Conservation (phyloP, 495 filamentous ascomycete species). For the Sordaria brevicollis region DNA sequence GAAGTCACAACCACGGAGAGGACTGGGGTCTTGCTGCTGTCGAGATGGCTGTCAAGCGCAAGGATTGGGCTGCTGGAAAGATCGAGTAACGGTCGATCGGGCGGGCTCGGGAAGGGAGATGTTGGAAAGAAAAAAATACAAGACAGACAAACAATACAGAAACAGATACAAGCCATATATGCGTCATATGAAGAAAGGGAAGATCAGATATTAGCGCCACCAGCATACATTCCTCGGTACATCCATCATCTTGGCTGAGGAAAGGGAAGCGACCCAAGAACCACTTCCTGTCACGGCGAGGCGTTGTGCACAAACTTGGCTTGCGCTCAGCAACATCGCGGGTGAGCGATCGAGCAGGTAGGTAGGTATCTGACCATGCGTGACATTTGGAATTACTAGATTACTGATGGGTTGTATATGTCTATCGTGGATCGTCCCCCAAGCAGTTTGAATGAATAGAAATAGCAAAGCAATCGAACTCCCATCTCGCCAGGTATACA, state of each 20-base stretch:
- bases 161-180: neutral
- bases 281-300: neutral
- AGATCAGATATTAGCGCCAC: neutral
- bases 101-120: neutral
- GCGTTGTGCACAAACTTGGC: too few species aligned
- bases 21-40: conserved; percentile 76
- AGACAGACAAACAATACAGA: neutral
- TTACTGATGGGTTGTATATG: conserved; percentile 23
- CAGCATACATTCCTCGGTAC: neutral
- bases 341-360: neutral
- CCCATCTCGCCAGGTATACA: neutral
- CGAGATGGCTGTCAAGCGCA: conserved; percentile 62
- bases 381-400: conserved; percentile 22
- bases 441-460: neutral
- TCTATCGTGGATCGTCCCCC: conserved; percentile 24
- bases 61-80: conserved; percentile 55
- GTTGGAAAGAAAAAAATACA: too few species aligned
- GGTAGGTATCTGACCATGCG: neutral
- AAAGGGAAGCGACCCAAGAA: neutral
- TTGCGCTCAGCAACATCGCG: neutral
- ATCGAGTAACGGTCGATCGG: conserved; percentile 27
- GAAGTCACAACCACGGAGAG: conserved; percentile 73
- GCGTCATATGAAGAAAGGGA: conserved; percentile 1
- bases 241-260: too few species aligned
- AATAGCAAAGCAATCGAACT: neutral